phyloP scores from a whole-genome alignment of 352 stramenopile species.

The Pythium apleroticum region DNA sequence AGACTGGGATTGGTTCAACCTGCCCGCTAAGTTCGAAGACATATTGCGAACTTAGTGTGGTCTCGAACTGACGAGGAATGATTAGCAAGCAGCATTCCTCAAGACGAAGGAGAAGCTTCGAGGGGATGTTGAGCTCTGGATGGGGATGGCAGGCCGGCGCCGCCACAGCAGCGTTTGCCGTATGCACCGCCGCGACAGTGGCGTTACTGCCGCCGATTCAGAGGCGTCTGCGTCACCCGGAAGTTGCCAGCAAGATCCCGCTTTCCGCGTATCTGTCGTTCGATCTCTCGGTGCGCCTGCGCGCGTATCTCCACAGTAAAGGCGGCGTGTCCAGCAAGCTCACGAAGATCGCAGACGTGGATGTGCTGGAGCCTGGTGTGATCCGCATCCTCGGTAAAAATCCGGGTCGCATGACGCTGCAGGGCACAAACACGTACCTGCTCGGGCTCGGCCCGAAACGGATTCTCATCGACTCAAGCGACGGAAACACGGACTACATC shows the following conservation, averaged over 20 bases:
- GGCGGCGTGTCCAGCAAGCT: conserved; percentile 46
- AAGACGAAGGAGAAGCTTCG: background rate
- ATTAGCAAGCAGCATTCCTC: conserved; percentile 5
- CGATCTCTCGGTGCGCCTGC: conserved; percentile 39
- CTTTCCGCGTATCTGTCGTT: conserved; percentile 42
- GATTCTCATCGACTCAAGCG: conserved; percentile 78
- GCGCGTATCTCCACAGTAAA: conserved; percentile 42
- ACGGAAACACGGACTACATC: conserved; percentile 67
- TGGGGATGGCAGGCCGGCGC: conserved; percentile 13
- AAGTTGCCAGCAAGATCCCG: conserved; percentile 30
- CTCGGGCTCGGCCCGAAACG: conserved; percentile 61
- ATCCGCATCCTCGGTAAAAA: conserved; percentile 83
- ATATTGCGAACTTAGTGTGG: background rate
- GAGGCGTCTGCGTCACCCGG: conserved; percentile 7
- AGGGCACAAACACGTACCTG: conserved; percentile 91
- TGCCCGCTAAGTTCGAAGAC: conserved; percentile 11
- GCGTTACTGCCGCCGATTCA: conserved; percentile 21
- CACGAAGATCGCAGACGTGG: conserved; percentile 41
- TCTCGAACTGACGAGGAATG: background rate
- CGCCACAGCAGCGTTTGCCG: background rate
- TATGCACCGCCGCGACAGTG: conserved; percentile 2
- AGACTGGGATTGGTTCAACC: conserved; percentile 15
- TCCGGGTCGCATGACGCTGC: conserved; percentile 86
- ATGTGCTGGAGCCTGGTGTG: conserved; percentile 44
- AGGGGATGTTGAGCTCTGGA: conserved; percentile 1